These are phyloP conservation scores for Phytopythium chamaehyphon DNA, from an alignment of 352 stramenopile genomes.

Conservation along the genomic window DNA sequence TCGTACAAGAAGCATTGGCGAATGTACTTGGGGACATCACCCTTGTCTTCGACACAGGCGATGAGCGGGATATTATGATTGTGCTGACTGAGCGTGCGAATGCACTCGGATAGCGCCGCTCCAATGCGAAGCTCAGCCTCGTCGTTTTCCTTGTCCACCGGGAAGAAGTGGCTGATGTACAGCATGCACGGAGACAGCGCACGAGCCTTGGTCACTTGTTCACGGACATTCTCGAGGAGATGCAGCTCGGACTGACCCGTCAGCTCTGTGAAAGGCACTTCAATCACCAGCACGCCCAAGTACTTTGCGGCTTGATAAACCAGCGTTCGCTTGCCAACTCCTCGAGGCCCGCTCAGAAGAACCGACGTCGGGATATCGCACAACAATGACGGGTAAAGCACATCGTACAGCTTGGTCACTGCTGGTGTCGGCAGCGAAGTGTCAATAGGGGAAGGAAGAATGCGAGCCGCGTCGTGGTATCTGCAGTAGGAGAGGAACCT, in stretches of 20 bases:
- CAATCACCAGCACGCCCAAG: slow-evolving; percentile 62
- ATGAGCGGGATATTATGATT: slow-evolving; percentile 61
- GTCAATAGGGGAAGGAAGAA: slow-evolving; percentile 12
- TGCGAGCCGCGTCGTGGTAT: slow-evolving; percentile 5
- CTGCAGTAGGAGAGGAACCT: slow-evolving; percentile 34
- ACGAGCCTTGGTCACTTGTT: slow-evolving; percentile 65
- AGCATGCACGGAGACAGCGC: slow-evolving; percentile 65
- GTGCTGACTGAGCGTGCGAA: slow-evolving; percentile 47
- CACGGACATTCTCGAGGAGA: slow-evolving; percentile 67
- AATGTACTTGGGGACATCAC: slow-evolving; percentile 76
- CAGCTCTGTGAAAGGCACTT: slow-evolving; percentile 77
- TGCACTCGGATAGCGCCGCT: slow-evolving; percentile 58
- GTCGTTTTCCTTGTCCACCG: slow-evolving; percentile 74
- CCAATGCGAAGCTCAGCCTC: slow-evolving; percentile 63
- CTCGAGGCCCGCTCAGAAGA: slow-evolving; percentile 56
- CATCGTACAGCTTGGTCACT: slow-evolving; percentile 51
- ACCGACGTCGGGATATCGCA: slow-evolving; percentile 71
- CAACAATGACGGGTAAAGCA: slow-evolving; percentile 63
- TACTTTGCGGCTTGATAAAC: slow-evolving; percentile 64
- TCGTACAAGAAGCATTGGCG: slow-evolving; percentile 82
- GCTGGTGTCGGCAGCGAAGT: slow-evolving; percentile 24
- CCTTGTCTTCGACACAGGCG: slow-evolving; percentile 74
- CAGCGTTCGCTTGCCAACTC: slow-evolving; percentile 68
- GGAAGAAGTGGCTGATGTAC: slow-evolving; percentile 80
- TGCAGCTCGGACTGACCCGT: slow-evolving; percentile 67